Evolutionary conservation across 1,284 basidiomycete species (phyloP), one percentile per base, ranked within the genome.

Genomic region (Pascua sp.): DNA sequence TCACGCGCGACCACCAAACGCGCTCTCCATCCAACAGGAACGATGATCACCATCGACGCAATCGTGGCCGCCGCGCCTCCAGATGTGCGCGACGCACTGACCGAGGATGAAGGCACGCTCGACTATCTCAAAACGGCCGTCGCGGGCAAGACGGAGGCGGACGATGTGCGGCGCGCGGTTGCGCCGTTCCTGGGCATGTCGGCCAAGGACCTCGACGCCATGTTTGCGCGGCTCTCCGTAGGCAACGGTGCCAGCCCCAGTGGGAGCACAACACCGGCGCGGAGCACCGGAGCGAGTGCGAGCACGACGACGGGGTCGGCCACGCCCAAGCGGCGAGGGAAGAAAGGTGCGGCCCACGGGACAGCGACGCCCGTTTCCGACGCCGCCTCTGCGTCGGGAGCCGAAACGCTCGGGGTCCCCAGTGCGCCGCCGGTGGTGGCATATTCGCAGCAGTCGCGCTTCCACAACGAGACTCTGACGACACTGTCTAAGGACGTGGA

Each of bases 381-480:
- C 5, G 32, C 53, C 5, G 17, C 53, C 2, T 47, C 24, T 12
- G n/a, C 46, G 2, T 39, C 43, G 16, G 43, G 46, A 8, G 38
- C 49, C 3, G 17, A 7, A 7, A 41, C 55, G 10, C 55, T 51
- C 4, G 40, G 38, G 7, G 15, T 24, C 7, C 48, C 47, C 8
- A 11, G 41, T 5, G 43, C 37, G 18, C 59, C 59, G 9, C 15
- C 24, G 7, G 43, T 62, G 16, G 37, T 39, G 24, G 60, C 60
- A 1, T 59, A 56, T 46, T 59, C 57, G 15, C 78, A 80, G 53
- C 79, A 80, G 57, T 75, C 76, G 0, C 79, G 83, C 16, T 83
- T 83, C 67, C 78, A 82, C 67, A 66, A 77, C 32, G 80, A 80
- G 45, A 79, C 79, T 4, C 72, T 80, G 44, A 76, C 77, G 38